Evolutionary conservation across 345 rosid genomes (phyloP), one percentile per base, ranked within the genome.

Genomic region (Crucihimalaya himalaica): DNA sequence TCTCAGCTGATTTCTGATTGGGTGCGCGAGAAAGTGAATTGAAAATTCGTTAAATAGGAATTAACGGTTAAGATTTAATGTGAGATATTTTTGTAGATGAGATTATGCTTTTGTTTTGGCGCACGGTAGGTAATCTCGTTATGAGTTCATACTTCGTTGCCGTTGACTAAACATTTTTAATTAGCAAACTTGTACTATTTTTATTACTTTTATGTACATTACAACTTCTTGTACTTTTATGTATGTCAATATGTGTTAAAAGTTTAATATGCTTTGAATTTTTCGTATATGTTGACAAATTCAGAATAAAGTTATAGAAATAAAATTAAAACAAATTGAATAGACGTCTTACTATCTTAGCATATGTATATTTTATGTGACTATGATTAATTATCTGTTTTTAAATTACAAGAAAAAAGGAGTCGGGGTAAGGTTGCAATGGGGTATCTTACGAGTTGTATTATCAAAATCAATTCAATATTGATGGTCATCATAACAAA

Each of bases 61-160:
- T 70, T 47, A 60, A 76, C 76, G 83, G 83, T 18, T 52, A 23
- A 34, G 63, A 77, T 79, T 70, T 50, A 18, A 42, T 10, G 28
- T 59, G n/a, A 63, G 69, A 37, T 50, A 0, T 39, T 57, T 50
- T 64, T 63, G 47, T 11, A 56, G 51, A 65, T 73, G 3, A 56
- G 72, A 66, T 59, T 45, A 50, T 50, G 15, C 8, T 34, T 45
- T 54, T 13, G 23, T 40, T 42, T 43, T 28, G n/a, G 9, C 35
- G 61, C 67, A 73, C 55, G 71, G 77, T 78, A 52, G 83, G 72
- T 76, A 61, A 79, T 73, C 61, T 73, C 81, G 83, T 76, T 82
- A 81, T 4, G 42, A 15, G 29, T 46, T 59, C 27, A 52, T 56
- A 32, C 16, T 16, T 16, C 10, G 19, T 15, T 0, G 5, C n/a